A percentile compares a stretch with the other conserved stretches of the same genome.
phyloP scores from a whole-genome alignment of 179 eudicot genomes.

The Gypsophila paniculata region DNA sequence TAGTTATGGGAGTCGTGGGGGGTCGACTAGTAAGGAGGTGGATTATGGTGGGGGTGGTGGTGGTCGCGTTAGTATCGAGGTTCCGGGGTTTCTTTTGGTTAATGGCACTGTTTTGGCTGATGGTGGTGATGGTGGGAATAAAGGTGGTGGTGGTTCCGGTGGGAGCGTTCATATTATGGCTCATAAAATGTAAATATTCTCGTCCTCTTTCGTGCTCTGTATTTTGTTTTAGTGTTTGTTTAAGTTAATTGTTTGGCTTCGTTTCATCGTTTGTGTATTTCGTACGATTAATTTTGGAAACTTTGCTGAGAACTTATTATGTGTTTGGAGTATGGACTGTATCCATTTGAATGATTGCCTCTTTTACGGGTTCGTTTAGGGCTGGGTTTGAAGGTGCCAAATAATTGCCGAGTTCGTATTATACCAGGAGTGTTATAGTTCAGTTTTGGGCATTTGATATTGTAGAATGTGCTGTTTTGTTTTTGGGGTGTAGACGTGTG shows the following conservation, averaged over 20 bases:
- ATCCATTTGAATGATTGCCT: neutral
- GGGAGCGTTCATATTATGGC: conserved; percentile 78
- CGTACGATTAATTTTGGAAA: too few relatives aligned
- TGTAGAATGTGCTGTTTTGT: neutral
- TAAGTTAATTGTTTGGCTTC: conserved; percentile 6
- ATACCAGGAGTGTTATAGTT: neutral
- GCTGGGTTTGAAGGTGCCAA: neutral
- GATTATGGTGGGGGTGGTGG: conserved; percentile 94
- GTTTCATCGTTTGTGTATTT: neutral
- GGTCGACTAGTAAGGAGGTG: conserved; percentile 61
- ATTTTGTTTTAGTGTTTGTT: neutral
- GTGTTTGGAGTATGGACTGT: too few relatives aligned
- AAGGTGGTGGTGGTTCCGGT: conserved; percentile 98
- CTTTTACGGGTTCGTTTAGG: neutral
- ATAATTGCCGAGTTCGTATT: neutral
- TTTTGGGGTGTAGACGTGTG: neutral
- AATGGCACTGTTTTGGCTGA: conserved; percentile 65
- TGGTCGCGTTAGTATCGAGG: conserved; percentile 61
- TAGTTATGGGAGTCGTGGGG: conserved; percentile 89
- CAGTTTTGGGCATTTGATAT: neutral
- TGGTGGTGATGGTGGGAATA: conserved; percentile 81
- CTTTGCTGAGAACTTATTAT: too few relatives aligned
- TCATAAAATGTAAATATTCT: conserved; percentile 48
- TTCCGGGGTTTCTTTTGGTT: conserved; percentile 36
- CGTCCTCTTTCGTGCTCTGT: conserved; percentile 10